Evolutionary conservation across 306 rosid genomes (phyloP), one percentile per base, ranked within the genome.

Genomic region (Myrica gale): DNA sequence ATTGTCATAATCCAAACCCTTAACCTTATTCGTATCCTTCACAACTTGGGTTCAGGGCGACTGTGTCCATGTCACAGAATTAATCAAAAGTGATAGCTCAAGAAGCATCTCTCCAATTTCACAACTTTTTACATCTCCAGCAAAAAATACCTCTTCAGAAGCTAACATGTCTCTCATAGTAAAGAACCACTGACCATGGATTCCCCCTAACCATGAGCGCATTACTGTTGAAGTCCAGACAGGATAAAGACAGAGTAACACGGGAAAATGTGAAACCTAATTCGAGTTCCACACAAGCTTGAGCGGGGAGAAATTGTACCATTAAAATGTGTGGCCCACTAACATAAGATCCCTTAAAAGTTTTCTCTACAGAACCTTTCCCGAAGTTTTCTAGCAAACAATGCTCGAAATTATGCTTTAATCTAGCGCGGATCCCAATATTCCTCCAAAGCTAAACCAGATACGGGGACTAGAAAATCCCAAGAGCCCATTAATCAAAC

Each of bases 381-480:
- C 23, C 44, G 41, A 46, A 70, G 77, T 53, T 54, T 69, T 58
- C 71, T 17, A 55, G 44, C 43, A 67, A 75, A 63, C n/a, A 48
- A 76, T 42, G 32, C 23, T 68, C 56, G 72, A 43, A 3, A 72
- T 76, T 76, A 20, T 75, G 43, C 76, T 47, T 53, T 69, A 71
- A 76, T 69, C 23, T 47, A 57, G 67, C 76, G 41, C 50, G 79
- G 88, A 85, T 88, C 87, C 71, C 54, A 56, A 20, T 53, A 6
- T 42, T 47, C 44, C 13, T 19, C 21, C 26, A 67, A 57, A 69
- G 47, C 76, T 47, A 68, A 13, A 69, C 10, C 4, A 8, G 3
- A 6, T 69, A 69, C 5, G 44, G 13, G 56, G n/a, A 47, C 54
- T 11, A 21, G 10, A 80, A 11, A 60, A 69, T 8, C 73, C 62